Conservation (phyloP, 1,284 basidiomycete species). For the Pseudozyma tsukubaensis region DNA sequence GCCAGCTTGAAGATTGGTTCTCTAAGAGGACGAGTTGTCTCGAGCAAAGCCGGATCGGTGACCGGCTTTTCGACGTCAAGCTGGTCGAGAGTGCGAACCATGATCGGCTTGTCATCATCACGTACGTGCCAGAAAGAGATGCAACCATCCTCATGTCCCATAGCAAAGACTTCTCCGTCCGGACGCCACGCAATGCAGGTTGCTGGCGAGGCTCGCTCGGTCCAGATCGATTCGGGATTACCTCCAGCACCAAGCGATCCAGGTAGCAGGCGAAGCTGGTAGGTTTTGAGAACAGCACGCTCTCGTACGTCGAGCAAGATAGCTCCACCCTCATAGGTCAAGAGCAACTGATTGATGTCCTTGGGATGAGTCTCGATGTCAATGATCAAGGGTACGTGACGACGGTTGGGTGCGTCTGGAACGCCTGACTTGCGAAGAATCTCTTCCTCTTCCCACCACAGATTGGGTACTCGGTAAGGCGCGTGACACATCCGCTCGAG, state of each 20-base stretch:
- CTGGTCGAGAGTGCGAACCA: slow-evolving; percentile 73
- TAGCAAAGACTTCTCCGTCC: slow-evolving; percentile 72
- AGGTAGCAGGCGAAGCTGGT: slow-evolving; percentile 60
- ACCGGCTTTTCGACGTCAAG: slow-evolving; percentile 60
- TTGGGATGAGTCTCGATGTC: slow-evolving; percentile 76
- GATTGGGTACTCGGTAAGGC: slow-evolving; percentile 69
- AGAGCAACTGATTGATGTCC: slow-evolving; percentile 81
- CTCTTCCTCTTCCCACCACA: slow-evolving; percentile 81
- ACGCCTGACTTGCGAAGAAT: slow-evolving; percentile 74
- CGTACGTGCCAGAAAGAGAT: slow-evolving; percentile 87
- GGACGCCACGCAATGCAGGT: slow-evolving; percentile 79
- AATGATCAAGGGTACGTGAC: slow-evolving; percentile 68
- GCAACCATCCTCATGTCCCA: slow-evolving; percentile 85
- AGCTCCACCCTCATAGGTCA: slow-evolving; percentile 80
- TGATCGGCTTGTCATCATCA: slow-evolving; percentile 82
- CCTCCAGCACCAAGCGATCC: slow-evolving; percentile 71
- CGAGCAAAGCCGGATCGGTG: slow-evolving; percentile 18
- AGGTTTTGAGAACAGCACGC: slow-evolving; percentile 55
- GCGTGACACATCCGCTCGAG: slow-evolving; percentile 65
- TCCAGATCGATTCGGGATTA: slow-evolving; percentile 72
- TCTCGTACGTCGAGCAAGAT: slow-evolving; percentile 61
- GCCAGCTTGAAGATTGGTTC: slow-evolving; percentile 90
- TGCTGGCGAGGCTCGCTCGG: slow-evolving; percentile 78
- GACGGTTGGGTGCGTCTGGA: slow-evolving; percentile 70
- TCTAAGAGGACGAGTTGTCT: slow-evolving; percentile 27